Percentiles rank a stretch among this genome's conserved stretches.
Evolutionary conservation across 495 filamentous ascomycete species (phyloP).

Genomic region (Hypomontagnella monticulosa): DNA sequence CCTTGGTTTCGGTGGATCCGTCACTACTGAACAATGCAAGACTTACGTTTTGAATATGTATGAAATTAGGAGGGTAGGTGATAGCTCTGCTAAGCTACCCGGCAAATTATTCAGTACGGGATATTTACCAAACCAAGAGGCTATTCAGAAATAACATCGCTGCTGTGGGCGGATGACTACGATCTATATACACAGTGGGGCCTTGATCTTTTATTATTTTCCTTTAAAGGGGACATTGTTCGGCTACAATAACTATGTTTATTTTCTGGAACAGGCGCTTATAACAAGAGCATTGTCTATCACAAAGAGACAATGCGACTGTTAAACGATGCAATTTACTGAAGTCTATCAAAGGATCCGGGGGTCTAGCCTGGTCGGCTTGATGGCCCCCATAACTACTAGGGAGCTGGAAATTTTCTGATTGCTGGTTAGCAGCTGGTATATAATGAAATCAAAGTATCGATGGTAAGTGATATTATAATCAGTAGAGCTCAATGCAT

Average conservation of each 20-base stretch:
- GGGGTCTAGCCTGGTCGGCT: not conserved
- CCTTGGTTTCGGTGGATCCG: not conserved
- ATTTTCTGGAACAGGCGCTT: not conserved
- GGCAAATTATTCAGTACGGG: not conserved
- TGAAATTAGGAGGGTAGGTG: constrained; percentile 12
- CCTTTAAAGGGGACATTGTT: constrained; percentile 16
- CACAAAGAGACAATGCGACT: constrained; percentile 12
- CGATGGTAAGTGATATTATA: not conserved
- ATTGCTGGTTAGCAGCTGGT: constrained; percentile 6
- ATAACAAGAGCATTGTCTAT: constrained; percentile 27
- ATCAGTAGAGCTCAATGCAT: constrained; percentile 56
- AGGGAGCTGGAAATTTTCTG: not conserved
- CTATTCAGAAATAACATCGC: not conserved
- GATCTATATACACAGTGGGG: constrained; percentile 1
- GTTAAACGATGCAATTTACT: not conserved
- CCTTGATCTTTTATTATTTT: not conserved
- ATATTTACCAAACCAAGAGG: not conserved
- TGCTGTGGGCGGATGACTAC: not conserved
- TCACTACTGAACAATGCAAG: constrained; percentile 24
- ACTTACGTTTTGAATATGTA: constrained; percentile 1
- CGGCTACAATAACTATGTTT: not conserved
- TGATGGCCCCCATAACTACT: not conserved
- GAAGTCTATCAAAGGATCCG: not conserved
- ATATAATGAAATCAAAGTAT: not conserved
- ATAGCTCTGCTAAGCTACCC: constrained; percentile 26